Evolutionary conservation across 1,284 basidiomycete species (phyloP), one percentile per base, ranked within the genome.

Genomic region (Ceratobasidium papillatum): DNA sequence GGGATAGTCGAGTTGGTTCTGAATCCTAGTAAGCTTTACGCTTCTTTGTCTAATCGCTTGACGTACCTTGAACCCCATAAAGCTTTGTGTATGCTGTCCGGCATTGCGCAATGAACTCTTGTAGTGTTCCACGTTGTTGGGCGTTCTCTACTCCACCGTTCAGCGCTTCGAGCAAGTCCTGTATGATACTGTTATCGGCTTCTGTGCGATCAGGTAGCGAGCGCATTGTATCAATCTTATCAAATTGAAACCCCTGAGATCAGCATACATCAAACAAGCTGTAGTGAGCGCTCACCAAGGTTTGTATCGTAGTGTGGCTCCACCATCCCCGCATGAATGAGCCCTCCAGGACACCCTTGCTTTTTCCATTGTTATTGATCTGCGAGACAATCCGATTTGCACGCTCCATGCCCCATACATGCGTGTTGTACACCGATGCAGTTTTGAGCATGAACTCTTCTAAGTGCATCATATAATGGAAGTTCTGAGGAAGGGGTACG

Each of bases 311-410:
- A 4, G 7, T 52, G 25, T 41, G 8, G 22, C 66, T 43, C 66
- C 51, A 69, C 66, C 66, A 69, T 19, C 66, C 54, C 17, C 41
- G 22, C 66, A 69, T 69, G 3, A 69, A 7, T 17, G 66, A 58
- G 1, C 66, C 66, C 17, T 69, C 66, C 5, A 69, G 36, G 0
- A 69, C 52, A 1, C 66, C 66, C 1, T 47, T 27, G 1, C 52
- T 30, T 9, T 58, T n/a, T 5, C 66, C 66, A 58, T 69, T 69
- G n/a, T 41, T n/a, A n/a, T 69, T 69, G 11, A 69, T 58, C n/a
- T 30, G 32, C 3, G 66, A 41, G 25, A 69, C 19, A 7, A 43
- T 19, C 1, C 25, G 14, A 59, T 69, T 69, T 56, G 66, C 52
- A 30, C 52, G 54, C 38, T 69, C 66, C 25, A 69, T 43, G 2